Evolutionary conservation across 2,329 filamentous ascomycete genomes (phyloP), one percentile per base, ranked within the genome.

Genomic region (Scedosporium boydii): DNA sequence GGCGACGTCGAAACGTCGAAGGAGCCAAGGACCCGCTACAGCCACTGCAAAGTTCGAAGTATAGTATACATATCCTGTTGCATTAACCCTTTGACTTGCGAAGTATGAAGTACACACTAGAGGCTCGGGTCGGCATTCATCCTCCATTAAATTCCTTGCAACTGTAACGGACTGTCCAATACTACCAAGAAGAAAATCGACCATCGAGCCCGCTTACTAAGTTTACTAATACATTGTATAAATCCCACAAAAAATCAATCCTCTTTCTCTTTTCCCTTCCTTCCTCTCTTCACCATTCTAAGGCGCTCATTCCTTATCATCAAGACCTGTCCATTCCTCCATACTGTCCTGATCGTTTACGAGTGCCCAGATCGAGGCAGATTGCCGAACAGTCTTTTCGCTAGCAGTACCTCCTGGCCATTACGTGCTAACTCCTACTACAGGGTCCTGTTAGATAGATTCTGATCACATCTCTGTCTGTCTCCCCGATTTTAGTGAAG

Each of bases 381-480:
- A 72, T 62, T 56, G 60, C 34, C 60, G 60, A 55, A 87, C 89
- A 90, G 89, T 88, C 89, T 90, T 92, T 96, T 92, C 93, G 93
- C 93, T 97, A 97, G 90, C 92, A 86, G 90, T 88, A 88, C 90
- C 91, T 92, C 90, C 84, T 68, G 68, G 72, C 55, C 29, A 59
- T 69, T 76, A 76, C 68, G 67, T 66, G 73, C 74, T 78, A 77
- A 68, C 68, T 62, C 75, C 72, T 75, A 72, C 77, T 75, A 85
- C 91, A 90, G 88, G 89, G 82, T 85, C 87, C 88, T 83, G 91
- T 93, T 96, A 96, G 92, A 96, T 96, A 96, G 92, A 85, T 85
- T 86, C 87, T 91, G 91, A 88, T 82, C 76, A 96, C 90, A 96
- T 60, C 51, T 16, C 51, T 23, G 12, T 7, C 44, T 6, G 2